phyloP scores from a whole-genome alignment of 208 protist genomes.

The Acanthamoeba sp. region DNA sequence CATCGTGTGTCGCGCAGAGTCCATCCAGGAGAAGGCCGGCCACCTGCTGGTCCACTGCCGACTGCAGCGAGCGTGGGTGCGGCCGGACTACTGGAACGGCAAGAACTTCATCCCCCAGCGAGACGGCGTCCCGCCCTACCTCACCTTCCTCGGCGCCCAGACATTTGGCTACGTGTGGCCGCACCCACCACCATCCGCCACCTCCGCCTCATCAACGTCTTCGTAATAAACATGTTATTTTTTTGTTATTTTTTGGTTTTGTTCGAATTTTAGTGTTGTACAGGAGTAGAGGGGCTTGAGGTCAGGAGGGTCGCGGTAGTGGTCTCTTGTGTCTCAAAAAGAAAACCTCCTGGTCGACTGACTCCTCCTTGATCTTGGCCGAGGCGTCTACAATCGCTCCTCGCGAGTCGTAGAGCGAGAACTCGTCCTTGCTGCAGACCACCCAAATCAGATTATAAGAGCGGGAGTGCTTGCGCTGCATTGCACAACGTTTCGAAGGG shows the following conservation, averaged over 20 bases:
- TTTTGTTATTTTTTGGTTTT: too few species aligned
- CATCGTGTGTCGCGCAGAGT: slow-evolving; percentile 9
- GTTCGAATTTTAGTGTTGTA: too few species aligned
- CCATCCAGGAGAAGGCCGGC: slow-evolving; percentile 44
- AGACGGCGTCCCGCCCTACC: slow-evolving; percentile 49
- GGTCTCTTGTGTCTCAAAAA: neutral
- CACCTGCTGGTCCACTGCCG: slow-evolving; percentile 50
- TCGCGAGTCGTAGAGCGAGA: neutral
- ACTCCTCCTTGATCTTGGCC: neutral
- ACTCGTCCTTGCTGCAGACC: neutral
- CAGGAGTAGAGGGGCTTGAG: neutral
- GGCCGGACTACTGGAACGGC: slow-evolving; percentile 69
- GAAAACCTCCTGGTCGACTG: neutral
- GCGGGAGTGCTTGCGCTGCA: too few species aligned
- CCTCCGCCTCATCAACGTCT: neutral
- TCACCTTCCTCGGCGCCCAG: slow-evolving; percentile 73
- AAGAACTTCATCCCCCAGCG: slow-evolving; percentile 62
- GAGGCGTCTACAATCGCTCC: neutral
- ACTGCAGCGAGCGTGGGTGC: slow-evolving; percentile 35
- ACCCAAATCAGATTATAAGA: too few species aligned
- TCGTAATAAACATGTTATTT: neutral
- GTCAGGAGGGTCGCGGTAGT: too few species aligned
- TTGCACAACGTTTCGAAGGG: too few species aligned
- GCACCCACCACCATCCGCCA: neutral
- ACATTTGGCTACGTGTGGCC: slow-evolving; percentile 52